Conservation (phyloP, 1,284 basidiomycete genomes). For the Malassezia nana region DNA sequence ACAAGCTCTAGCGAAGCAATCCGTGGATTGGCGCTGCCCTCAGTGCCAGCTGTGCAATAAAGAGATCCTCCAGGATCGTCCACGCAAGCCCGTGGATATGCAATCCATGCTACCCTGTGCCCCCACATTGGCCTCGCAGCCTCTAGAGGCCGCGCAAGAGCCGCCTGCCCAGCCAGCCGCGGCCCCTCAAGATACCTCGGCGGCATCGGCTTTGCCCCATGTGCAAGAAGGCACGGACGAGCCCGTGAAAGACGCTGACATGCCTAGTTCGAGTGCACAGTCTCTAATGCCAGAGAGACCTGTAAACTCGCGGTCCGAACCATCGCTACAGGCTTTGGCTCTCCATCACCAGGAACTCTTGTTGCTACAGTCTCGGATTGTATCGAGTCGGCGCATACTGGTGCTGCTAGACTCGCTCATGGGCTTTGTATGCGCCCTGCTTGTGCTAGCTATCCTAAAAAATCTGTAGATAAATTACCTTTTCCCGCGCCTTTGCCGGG, state of each 20-base stretch:
- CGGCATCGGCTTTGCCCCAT: background rate
- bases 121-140: background rate
- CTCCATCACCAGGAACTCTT: background rate
- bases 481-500: background rate
- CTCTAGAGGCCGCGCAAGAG: background rate
- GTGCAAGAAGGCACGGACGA: background rate
- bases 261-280: background rate
- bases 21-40: conserved; percentile 25
- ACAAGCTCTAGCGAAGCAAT: conserved; percentile 53
- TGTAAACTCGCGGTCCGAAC: background rate
- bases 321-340: background rate
- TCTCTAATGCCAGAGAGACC: background rate
- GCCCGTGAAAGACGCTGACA: background rate
- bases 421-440: conserved; percentile 8
- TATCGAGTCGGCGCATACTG: background rate
- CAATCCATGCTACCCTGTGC: background rate
- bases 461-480: conserved; percentile 8
- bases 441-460: conserved; percentile 10
- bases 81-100: background rate
- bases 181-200: background rate
- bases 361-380: background rate
- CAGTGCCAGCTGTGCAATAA: conserved; percentile 20
- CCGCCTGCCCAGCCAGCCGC: background rate
- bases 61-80: conserved; percentile 11
- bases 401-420: conserved; percentile 4